Evolutionary conservation across 352 stramenopile species (phyloP).

Genomic region (Phytophthora fragariaefolia): DNA sequence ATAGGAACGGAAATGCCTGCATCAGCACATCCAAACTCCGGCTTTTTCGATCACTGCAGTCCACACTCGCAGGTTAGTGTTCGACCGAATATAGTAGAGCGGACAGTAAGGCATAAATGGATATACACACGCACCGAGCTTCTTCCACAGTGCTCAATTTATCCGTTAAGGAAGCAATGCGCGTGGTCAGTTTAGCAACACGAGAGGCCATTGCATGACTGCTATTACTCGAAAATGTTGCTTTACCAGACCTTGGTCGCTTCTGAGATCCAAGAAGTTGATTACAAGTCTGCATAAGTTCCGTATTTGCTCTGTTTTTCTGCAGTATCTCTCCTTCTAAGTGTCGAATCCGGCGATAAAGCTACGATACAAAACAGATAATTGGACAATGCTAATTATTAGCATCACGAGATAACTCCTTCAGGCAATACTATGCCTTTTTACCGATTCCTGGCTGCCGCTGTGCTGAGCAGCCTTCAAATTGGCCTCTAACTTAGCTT

Average conservation of each 20-base stretch:
- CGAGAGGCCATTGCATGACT: slow-evolving; percentile 12
- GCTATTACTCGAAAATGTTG: slow-evolving; percentile 3
- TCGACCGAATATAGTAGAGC: neutral
- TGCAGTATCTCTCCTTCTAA: slow-evolving; percentile 52
- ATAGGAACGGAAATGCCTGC: slow-evolving; percentile 44
- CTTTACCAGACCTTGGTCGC: slow-evolving; percentile 6
- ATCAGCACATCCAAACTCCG: slow-evolving; percentile 54
- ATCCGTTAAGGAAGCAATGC: slow-evolving; percentile 38
- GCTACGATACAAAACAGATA: slow-evolving; percentile 19
- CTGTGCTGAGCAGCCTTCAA: slow-evolving; percentile 27
- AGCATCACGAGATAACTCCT: neutral
- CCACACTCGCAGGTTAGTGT: slow-evolving; percentile 6
- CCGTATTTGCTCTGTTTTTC: slow-evolving; percentile 38
- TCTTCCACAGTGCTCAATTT: slow-evolving; percentile 49
- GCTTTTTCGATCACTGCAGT: slow-evolving; percentile 49
- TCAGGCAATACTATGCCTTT: neutral
- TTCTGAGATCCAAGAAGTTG: slow-evolving; percentile 27
- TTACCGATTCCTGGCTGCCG: slow-evolving; percentile 20
- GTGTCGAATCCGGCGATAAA: slow-evolving; percentile 44
- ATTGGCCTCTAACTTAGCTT: slow-evolving; percentile 50
- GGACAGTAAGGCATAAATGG: neutral
- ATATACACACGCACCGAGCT: slow-evolving; percentile 31
- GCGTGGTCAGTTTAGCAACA: slow-evolving; percentile 24
- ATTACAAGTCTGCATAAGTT: slow-evolving; percentile 49
- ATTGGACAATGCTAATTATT: neutral